Conservation (phyloP, 2,329 filamentous ascomycete species). For the Trichocomaceae sp. region DNA sequence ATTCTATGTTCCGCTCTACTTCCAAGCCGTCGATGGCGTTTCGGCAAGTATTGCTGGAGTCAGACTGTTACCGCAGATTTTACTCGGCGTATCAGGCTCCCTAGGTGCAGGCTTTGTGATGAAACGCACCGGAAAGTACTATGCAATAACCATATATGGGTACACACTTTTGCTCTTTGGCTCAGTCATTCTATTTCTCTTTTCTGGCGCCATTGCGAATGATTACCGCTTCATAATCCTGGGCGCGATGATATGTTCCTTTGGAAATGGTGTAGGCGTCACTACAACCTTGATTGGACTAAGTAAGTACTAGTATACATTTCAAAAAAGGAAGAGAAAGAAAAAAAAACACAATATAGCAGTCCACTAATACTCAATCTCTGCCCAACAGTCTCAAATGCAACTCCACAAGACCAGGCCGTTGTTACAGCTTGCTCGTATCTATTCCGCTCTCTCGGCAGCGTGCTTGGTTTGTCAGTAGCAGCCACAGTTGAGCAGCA, state of each 20-base stretch:
- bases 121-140: conserved; percentile 64
- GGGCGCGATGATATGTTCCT: conserved; percentile 50
- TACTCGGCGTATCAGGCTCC: conserved; percentile 57
- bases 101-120: conserved; percentile 61
- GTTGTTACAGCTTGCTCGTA: conserved; percentile 74
- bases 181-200: conserved; percentile 51
- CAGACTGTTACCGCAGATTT: conserved; percentile 60
- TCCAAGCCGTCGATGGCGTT: conserved; percentile 63
- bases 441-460: conserved; percentile 68
- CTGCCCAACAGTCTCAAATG: conserved; percentile 53
- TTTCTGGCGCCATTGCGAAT: conserved; percentile 47
- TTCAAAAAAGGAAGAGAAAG: not conserved
- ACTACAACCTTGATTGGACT: conserved; percentile 66
- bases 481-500: conserved; percentile 63
- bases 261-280: conserved; percentile 55
- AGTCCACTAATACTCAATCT: not conserved
- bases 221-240: conserved; percentile 49
- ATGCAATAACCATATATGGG: conserved; percentile 56
- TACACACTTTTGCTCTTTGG: conserved; percentile 52
- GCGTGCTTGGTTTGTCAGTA: conserved; percentile 60
- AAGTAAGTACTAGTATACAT: conserved; percentile 35
- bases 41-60: conserved; percentile 59
- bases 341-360: not conserved
- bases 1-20: conserved; percentile 73
- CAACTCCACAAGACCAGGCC: conserved; percentile 60